A percentile compares a stretch with the other conserved stretches of the same genome.
Conservation (phyloP, 352 stramenopile species). For the Globisporangium lucens region DNA sequence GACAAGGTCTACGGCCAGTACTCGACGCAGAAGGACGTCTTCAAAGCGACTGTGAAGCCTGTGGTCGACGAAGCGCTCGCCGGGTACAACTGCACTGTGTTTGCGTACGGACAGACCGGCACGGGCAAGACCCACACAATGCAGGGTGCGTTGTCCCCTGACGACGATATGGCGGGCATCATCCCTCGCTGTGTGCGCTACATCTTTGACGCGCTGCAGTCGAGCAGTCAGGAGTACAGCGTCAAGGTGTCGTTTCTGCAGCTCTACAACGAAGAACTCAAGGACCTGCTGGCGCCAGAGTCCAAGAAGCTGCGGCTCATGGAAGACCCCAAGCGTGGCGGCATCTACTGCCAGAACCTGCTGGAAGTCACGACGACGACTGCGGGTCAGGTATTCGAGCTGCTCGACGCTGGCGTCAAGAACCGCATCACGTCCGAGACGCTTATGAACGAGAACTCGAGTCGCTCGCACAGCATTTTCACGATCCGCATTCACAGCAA, state of each 20-base stretch:
- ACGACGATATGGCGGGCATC: constrained; percentile 89
- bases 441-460: constrained; percentile 95
- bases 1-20: constrained; percentile 94
- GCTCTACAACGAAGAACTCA: constrained; percentile 99
- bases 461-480: constrained; percentile 98
- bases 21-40: constrained; percentile 97
- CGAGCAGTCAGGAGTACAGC: constrained; percentile 87
- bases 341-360: constrained; percentile 89
- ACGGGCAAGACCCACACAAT: constrained; percentile 99
- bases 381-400: constrained; percentile 78
- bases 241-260: constrained; percentile 97
- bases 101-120: constrained; percentile 96
- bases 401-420: constrained; percentile 88
- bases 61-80: constrained; percentile 95
- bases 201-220: constrained; percentile 95
- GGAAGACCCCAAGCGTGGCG: constrained; percentile 84
- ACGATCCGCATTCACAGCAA: constrained; percentile 97
- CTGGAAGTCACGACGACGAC: constrained; percentile 85
- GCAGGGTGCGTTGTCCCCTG: constrained; percentile 90
- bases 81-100: constrained; percentile 96
- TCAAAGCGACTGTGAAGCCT: constrained; percentile 89
- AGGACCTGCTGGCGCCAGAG: constrained; percentile 87
- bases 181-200: constrained; percentile 92
- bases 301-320: constrained; percentile 87
- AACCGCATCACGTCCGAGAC: constrained; percentile 92